Conservation (phyloP, 192 early-diverging fungal genomes). For the Phlyctochytrium bullatum region DNA sequence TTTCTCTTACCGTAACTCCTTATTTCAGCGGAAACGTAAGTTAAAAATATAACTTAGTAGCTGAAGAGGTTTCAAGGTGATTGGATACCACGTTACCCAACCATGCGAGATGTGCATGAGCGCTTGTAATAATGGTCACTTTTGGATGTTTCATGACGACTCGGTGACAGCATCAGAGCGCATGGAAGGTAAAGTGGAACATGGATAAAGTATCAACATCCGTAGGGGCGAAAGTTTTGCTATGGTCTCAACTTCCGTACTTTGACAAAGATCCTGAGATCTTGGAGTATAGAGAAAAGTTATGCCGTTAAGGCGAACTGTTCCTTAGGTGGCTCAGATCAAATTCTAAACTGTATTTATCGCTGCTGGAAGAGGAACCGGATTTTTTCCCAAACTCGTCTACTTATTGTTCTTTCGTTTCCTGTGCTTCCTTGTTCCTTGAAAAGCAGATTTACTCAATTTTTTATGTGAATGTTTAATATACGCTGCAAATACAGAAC, state of each 20-base stretch:
- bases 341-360: no score
- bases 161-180: slow-evolving; percentile 63
- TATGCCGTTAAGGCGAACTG: background rate
- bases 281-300: background rate
- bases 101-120: slow-evolving; percentile 75
- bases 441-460: no score
- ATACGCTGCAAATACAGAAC: no score
- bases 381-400: no score
- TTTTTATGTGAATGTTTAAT: no score
- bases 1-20: no score
- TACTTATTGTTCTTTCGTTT: no score
- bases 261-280: slow-evolving; percentile 22
- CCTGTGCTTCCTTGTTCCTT: no score
- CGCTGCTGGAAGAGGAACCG: no score
- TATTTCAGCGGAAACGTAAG: background rate
- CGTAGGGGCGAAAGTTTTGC: slow-evolving; percentile 23
- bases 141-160: slow-evolving; percentile 92
- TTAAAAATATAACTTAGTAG: background rate
- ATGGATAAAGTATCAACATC: no score
- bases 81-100: slow-evolving; percentile 79
- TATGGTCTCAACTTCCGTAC: slow-evolving; percentile 41
- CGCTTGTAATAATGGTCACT: slow-evolving; percentile 92
- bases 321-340: no score
- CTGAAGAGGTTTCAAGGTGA: slow-evolving; percentile 52
- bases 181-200: slow-evolving; percentile 46